These are phyloP conservation scores for Termitomyces sp. DNA, from an alignment of 768 basidiomycete species.

Conservation along the genomic window DNA sequence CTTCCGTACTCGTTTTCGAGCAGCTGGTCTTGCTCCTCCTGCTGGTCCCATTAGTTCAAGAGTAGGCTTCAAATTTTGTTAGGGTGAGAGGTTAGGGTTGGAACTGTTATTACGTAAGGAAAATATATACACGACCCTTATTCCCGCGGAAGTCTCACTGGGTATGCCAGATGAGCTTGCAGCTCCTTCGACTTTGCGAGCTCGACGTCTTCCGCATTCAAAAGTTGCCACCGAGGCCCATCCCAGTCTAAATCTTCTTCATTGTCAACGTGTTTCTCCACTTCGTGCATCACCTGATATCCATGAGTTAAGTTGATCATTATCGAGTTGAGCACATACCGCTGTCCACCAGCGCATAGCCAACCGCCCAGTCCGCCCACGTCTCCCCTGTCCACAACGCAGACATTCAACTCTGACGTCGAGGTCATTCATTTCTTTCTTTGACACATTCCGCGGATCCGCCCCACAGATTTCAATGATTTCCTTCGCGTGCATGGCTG, in stretches of 20 bases:
- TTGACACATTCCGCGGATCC: constrained; percentile 20
- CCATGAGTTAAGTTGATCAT: not conserved
- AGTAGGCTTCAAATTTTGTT: not conserved
- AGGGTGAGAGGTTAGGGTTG: constrained; percentile 1
- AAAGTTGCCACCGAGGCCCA: not conserved
- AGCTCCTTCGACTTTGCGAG: not conserved
- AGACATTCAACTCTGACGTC: constrained; percentile 27
- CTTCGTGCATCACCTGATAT: not conserved
- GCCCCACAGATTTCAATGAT: constrained; percentile 23
- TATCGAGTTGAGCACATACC: constrained; percentile 13
- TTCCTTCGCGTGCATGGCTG: constrained; percentile 17
- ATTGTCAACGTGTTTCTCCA: not conserved
- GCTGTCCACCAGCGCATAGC: constrained; percentile 32
- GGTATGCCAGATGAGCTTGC: not conserved
- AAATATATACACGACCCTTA: too few species aligned
- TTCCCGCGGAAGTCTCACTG: not conserved
- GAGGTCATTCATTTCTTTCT: constrained; percentile 21
- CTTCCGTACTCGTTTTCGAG: constrained; percentile 49
- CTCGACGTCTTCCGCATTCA: not conserved
- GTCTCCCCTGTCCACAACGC: constrained; percentile 20
- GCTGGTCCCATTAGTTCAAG: constrained; percentile 16
- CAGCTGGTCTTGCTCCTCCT: constrained; percentile 27
- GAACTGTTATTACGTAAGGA: too few species aligned
- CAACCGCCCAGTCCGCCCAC: constrained; percentile 13
- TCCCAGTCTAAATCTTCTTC: not conserved